Evolutionary conservation across 352 stramenopile species (phyloP).

Genomic region (Blastocystis sp.): DNA sequence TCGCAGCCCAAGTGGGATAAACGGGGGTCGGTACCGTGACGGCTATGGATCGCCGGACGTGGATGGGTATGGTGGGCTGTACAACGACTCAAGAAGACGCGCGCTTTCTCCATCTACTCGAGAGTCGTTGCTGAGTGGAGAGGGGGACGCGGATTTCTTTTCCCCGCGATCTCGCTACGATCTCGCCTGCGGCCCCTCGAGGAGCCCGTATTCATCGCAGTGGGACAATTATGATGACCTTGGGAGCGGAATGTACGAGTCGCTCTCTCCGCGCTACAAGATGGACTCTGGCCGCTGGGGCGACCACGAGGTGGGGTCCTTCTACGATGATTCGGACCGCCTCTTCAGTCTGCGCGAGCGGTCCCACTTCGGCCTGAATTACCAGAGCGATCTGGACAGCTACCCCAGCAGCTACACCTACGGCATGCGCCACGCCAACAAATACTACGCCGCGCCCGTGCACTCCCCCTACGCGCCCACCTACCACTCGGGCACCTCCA

Average conservation of each 20-base stretch:
- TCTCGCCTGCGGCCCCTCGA: background rate
- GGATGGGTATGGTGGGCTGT: background rate
- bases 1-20: background rate
- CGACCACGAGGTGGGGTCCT: slow-evolving; percentile 22
- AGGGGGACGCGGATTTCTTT: background rate
- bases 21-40: background rate
- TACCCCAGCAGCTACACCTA: slow-evolving; percentile 53
- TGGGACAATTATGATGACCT: slow-evolving; percentile 21
- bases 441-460: background rate
- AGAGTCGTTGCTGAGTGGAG: background rate
- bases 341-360: slow-evolving; percentile 30
- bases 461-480: background rate
- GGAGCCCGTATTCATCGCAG: background rate
- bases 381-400: background rate
- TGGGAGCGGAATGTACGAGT: slow-evolving; percentile 15
- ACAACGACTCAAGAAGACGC: background rate
- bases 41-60: background rate
- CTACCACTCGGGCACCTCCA: background rate
- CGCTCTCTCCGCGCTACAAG: slow-evolving; percentile 40
- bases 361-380: background rate
- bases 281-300: slow-evolving; percentile 45
- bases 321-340: slow-evolving; percentile 48
- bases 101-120: background rate
- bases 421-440: slow-evolving; percentile 42
- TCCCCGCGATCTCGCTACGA: slow-evolving; percentile 66